phyloP scores from a whole-genome alignment of 2,329 filamentous ascomycete genomes.

The Botrytis deweyae region DNA sequence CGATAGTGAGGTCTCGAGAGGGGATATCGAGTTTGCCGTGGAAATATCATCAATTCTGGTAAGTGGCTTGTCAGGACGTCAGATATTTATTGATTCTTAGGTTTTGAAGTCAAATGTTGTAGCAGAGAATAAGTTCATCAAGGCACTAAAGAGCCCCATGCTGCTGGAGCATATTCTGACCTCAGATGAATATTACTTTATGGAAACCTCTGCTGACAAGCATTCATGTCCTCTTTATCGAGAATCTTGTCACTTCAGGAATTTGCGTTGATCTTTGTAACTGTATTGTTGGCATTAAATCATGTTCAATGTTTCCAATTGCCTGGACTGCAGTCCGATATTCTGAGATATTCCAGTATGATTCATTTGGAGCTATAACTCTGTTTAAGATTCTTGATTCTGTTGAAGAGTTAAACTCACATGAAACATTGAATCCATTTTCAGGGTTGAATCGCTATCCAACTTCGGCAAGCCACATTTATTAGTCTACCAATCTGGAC shows the following conservation, averaged over 20 bases:
- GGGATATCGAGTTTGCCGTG: fast-evolving
- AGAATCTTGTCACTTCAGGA: not conserved
- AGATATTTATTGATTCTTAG: not conserved
- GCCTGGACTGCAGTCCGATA: not conserved
- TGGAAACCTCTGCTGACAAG: not conserved
- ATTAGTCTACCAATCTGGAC: not conserved
- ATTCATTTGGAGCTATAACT: not conserved
- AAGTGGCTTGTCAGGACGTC: fast-evolving
- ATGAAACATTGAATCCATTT: not conserved
- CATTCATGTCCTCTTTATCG: fast-evolving
- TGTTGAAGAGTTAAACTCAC: not conserved
- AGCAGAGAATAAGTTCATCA: not conserved
- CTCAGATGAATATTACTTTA: not conserved
- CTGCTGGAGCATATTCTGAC: fast-evolving
- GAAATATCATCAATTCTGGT: not conserved
- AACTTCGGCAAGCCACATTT: too few relatives aligned
- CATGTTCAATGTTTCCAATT: not conserved
- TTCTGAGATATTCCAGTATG: not conserved
- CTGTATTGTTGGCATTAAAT: not conserved
- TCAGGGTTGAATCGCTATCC: not conserved
- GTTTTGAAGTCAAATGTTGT: fast-evolving
- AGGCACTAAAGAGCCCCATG: too few relatives aligned
- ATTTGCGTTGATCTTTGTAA: too few relatives aligned
- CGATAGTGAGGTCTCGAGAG: not conserved
- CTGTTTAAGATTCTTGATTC: not conserved